phyloP scores from a whole-genome alignment of 257 asterid species.

The Gardenia jasminoides region DNA sequence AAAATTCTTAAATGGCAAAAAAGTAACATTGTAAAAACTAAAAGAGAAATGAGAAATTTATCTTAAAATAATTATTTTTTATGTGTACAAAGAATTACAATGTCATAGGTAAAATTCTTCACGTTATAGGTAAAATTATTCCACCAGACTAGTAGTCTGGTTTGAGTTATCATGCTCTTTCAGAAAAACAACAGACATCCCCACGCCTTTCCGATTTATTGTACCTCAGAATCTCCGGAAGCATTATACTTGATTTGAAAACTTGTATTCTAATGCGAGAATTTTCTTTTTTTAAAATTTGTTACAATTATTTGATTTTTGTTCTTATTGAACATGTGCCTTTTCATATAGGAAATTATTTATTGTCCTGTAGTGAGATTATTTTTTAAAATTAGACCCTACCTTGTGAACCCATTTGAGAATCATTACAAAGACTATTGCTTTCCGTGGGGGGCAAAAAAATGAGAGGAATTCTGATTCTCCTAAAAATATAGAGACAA shows the following conservation, averaged over 20 bases:
- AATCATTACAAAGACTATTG: not conserved
- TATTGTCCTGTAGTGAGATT: not conserved
- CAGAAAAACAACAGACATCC: not conserved
- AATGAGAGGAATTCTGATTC: not conserved
- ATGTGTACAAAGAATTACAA: too few species aligned
- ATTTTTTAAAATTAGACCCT: not conserved
- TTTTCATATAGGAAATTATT: not conserved
- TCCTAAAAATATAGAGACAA: not conserved
- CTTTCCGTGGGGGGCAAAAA: not conserved
- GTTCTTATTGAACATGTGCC: slow-evolving; percentile 7
- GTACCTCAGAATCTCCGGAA: slow-evolving; percentile 6
- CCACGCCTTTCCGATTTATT: not conserved
- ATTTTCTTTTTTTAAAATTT: not conserved
- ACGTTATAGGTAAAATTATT: too few species aligned
- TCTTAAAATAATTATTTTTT: too few species aligned
- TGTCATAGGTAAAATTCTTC: too few species aligned
- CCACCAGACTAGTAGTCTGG: not conserved
- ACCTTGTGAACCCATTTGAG: not conserved
- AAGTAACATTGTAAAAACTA: too few species aligned
- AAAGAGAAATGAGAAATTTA: too few species aligned
- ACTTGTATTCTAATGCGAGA: slow-evolving; percentile 3
- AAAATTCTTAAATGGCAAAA: too few species aligned
- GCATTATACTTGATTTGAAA: slow-evolving; percentile 11
- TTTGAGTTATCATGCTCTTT: too few species aligned
- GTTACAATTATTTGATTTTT: slow-evolving; percentile 11